phyloP scores from a whole-genome alignment of 495 filamentous ascomycete species.

The Penicillium psychrofluorescens region DNA sequence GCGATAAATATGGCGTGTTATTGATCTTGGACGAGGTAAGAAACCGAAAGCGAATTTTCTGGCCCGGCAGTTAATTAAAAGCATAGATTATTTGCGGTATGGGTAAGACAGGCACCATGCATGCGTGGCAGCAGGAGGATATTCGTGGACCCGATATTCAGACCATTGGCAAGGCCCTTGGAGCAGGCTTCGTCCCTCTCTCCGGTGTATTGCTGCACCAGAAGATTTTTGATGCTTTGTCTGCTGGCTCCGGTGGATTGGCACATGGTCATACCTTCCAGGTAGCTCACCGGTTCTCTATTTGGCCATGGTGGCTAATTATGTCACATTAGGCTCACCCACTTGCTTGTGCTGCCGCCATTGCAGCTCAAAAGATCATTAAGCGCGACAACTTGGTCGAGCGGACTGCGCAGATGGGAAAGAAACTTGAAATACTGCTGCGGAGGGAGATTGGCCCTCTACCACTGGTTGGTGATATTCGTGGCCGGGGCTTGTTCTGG shows the following conservation, averaged over 20 bases:
- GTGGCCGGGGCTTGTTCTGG: constrained; percentile 59
- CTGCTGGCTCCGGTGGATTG: constrained; percentile 31
- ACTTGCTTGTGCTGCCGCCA: constrained; percentile 49
- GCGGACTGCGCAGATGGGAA: constrained; percentile 46
- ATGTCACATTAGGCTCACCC: constrained; percentile 47
- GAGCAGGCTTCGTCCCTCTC: constrained; percentile 31
- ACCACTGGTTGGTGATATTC: constrained; percentile 56
- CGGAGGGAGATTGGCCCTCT: constrained; percentile 33
- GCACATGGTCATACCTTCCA: constrained; percentile 50
- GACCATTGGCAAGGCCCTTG: constrained; percentile 34
- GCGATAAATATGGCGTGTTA: constrained; percentile 32
- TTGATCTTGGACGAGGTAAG: constrained; percentile 35
- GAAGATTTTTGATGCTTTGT: constrained; percentile 23
- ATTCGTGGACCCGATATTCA: constrained; percentile 32
- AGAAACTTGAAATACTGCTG: constrained; percentile 39
- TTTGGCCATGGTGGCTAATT: neutral
- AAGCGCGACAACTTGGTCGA: constrained; percentile 44
- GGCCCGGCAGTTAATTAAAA: no score
- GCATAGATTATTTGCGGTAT: constrained; percentile 31
- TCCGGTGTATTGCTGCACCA: constrained; percentile 26
- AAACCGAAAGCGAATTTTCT: no score
- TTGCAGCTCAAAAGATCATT: constrained; percentile 54
- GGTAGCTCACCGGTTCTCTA: neutral
- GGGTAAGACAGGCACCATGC: constrained; percentile 30
- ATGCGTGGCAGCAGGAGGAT: constrained; percentile 33